Base-by-base conservation (phyloP, 2,329 filamentous ascomycete genomes). In the Penicillium hesseltinei region DNA sequence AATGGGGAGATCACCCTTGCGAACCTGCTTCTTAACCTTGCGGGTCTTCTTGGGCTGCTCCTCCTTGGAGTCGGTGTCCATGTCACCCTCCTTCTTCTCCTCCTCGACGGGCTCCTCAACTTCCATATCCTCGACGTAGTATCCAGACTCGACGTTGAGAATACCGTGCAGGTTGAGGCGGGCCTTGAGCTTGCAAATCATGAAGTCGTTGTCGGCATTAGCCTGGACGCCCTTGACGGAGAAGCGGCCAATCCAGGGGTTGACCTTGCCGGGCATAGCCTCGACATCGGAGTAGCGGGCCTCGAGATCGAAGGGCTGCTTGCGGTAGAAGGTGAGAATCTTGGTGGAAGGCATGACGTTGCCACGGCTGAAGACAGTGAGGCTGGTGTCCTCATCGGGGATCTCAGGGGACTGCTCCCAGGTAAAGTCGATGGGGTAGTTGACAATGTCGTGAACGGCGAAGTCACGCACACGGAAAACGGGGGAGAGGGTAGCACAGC, bases 141-240 rank as follows among this genome's bases (percentile, higher is more conserved):
- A 99, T 60, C 92, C 94, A 62, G 88, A 92, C 81, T 99, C 94
- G 38, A 99, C 89, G 73, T 97, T 97, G 65, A 99, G 82, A 58
- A 99, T 86, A 76, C 94, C 94, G 80, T 97, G 92, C 63, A 97
- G 85, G 80, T 99, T 99, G 56, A 99, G 85, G 63, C 94, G 88
- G 47, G 94, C 93, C 85, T 97, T 97, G 62, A 99, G 88, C 82
- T 99, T 99, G 88, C 94, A 99, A 71, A 97, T 95, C 93, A 99
- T 97, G 77, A 97, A 99, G 75, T 97, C 94, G 59, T 95, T 91
- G 74, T 94, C 92, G 65, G 88, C 85, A 72, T 96, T 91, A 40
- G 91, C 89, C 84, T 97, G 92, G 72, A 99, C 93, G 45, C 90
- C 90, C 85, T 99, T 99, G 75, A 99, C 92, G 42, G 92, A 96